These are phyloP conservation scores for Linnemannia elongata DNA, from an alignment of 192 early-diverging fungal genomes.

Conservation along the genomic window DNA sequence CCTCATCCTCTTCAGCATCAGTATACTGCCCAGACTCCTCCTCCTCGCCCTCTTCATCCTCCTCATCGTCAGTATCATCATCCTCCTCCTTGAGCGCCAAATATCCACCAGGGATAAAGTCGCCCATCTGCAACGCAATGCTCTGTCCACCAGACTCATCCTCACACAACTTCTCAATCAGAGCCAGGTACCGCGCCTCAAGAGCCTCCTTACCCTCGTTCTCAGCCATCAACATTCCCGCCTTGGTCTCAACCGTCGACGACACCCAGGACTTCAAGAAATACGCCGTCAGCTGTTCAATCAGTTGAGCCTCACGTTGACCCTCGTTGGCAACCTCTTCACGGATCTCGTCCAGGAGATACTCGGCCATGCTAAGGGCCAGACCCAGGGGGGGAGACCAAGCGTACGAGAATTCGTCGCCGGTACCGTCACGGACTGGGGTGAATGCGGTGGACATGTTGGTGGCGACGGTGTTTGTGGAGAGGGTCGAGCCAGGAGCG, in stretches of 20 bases:
- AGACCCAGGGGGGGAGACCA: conserved; percentile 43
- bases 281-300: conserved; percentile 27
- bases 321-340: conserved; percentile 45
- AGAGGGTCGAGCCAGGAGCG: conserved; percentile 15
- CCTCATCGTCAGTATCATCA: conserved; percentile 6
- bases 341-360: conserved; percentile 36
- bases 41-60: not conserved
- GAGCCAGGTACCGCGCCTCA: conserved; percentile 8
- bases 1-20: not conserved
- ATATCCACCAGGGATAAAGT: conserved; percentile 44
- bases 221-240: conserved; percentile 31
- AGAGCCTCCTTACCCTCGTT: conserved; percentile 20
- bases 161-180: conserved; percentile 38
- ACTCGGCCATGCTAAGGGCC: conserved; percentile 43
- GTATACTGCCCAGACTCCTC: not conserved
- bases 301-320: conserved; percentile 38
- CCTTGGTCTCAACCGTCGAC: not conserved
- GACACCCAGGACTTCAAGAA: conserved; percentile 31
- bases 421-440: not conserved
- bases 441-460: conserved; percentile 24
- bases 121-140: conserved; percentile 27
- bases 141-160: conserved; percentile 54
- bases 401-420: conserved; percentile 4
- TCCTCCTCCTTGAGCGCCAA: conserved; percentile 2
- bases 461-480: not conserved